phyloP scores from a whole-genome alignment of 768 basidiomycete species.

The Trametes cubensis region DNA sequence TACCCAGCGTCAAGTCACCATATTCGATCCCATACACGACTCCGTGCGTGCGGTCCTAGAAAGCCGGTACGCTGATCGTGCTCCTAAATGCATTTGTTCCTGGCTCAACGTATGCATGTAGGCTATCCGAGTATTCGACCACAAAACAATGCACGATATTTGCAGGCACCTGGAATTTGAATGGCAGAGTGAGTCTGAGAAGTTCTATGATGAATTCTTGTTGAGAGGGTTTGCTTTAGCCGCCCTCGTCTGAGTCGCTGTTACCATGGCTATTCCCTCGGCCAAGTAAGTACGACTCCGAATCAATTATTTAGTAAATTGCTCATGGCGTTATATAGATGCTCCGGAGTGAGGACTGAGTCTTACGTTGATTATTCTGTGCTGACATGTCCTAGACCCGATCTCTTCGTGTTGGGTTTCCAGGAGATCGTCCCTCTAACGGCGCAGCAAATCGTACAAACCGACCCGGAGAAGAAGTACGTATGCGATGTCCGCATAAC shows the following conservation, averaged over 20 bases:
- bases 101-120: slow-evolving; percentile 31
- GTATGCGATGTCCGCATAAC: neutral
- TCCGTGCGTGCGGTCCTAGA: slow-evolving; percentile 73
- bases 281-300: slow-evolving; percentile 54
- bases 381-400: slow-evolving; percentile 55
- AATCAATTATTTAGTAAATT: neutral
- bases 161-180: slow-evolving; percentile 94
- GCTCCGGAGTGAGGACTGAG: slow-evolving; percentile 49
- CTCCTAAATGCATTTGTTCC: neutral
- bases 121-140: slow-evolving; percentile 83
- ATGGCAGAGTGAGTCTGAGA: slow-evolving; percentile 67
- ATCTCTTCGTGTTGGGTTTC: slow-evolving; percentile 89
- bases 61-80: slow-evolving; percentile 56
- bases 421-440: slow-evolving; percentile 98
- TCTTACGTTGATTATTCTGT: neutral
- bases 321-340: slow-evolving; percentile 29
- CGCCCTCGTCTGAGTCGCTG: slow-evolving; percentile 82
- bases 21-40: slow-evolving; percentile 94
- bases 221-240: slow-evolving; percentile 42
- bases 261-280: slow-evolving; percentile 90
- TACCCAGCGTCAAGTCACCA: slow-evolving; percentile 82
- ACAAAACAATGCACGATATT: slow-evolving; percentile 74
- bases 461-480: slow-evolving; percentile 92
- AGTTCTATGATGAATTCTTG: neutral
- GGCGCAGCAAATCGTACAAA: slow-evolving; percentile 96